Conservation (phyloP, 495 filamentous ascomycete species). For the Neurospora sp. region DNA sequence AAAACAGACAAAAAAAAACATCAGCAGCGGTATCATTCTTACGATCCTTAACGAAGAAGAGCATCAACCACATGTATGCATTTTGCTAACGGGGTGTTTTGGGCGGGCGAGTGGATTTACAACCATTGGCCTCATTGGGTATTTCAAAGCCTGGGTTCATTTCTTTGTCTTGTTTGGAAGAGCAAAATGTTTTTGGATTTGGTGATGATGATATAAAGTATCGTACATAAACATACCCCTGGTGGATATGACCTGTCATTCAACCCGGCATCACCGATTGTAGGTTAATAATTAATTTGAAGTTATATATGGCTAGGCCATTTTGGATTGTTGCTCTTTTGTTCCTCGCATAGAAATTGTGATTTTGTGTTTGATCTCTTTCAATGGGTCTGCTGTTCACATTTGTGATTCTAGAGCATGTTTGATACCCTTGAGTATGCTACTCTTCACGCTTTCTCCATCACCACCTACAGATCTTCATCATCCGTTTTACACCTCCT, state of each 20-base stretch:
- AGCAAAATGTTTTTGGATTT: neutral
- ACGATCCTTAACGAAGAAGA: slow-evolving; percentile 31
- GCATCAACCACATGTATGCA: slow-evolving; percentile 6
- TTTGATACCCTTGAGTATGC: neutral
- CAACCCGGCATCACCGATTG: neutral
- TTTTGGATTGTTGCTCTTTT: neutral
- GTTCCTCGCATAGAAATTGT: neutral
- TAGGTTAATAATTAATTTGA: neutral
- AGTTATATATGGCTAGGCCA: neutral
- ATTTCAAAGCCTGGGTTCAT: neutral
- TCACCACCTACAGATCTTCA: neutral
- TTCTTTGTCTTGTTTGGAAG: neutral
- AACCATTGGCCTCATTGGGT: neutral
- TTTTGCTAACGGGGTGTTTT: neutral
- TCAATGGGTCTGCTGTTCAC: neutral
- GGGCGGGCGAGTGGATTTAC: neutral
- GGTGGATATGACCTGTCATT: neutral
- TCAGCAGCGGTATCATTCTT: slow-evolving; percentile 19
- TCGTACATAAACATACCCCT: neutral
- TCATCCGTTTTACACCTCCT: neutral
- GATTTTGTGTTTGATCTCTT: neutral
- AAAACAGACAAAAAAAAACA: neutral
- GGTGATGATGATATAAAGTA: neutral
- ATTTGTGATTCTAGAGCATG: neutral
- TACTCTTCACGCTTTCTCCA: neutral